Evolutionary conservation across 768 basidiomycete genomes (phyloP), one percentile per base, ranked within the genome.

Genomic region (Gloeophyllum trabeum): DNA sequence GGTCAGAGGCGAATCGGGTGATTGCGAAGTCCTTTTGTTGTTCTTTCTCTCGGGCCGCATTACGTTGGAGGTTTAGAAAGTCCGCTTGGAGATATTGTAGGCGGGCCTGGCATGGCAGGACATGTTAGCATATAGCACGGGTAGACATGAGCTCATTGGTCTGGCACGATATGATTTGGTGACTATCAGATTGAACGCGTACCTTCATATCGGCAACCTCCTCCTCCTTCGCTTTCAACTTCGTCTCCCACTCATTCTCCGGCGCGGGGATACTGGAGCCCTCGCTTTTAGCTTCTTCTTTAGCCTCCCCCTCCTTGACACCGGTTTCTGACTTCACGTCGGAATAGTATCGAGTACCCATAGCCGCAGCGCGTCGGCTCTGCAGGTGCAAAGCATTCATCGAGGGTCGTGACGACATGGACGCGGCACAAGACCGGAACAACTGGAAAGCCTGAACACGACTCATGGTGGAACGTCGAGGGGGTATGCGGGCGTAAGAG

Each of bases 11-110:
- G 59, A 99, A 97, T 26, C 77, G 77, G 37, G 84, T 73, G 57
- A 99, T 93, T 45, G 92, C 93, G 63, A 84, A 97, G 61, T 96
- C 90, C 45, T 81, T 79, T 24, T 90, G 86, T 60, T 92, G 88
- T 56, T 86, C 80, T 67, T 86, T 90, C 65, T 98, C 96, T 46
- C 85, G 75, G 22, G 81, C 81, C 42, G 91, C 75, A 54, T 92
- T 90, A 43, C 92, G 85, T 57, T 93, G 91, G 35, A 96, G 71
- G 61, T 98, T 99, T 35, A 94, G 66, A 63, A 91, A 92, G 65
- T 99, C 96, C 52, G 96, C 96, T 57, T 92, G 84, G 44, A 88
- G 70, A 58, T 97, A 96, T 37, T 85, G 81, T 52, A 96, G 70
- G 48, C 91, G 87, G 58, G 16, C 28, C 28, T 10, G 16, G 28